phyloP scores from a whole-genome alignment of 176 grass and related monocot genomes.

The Oryza meridionalis region DNA sequence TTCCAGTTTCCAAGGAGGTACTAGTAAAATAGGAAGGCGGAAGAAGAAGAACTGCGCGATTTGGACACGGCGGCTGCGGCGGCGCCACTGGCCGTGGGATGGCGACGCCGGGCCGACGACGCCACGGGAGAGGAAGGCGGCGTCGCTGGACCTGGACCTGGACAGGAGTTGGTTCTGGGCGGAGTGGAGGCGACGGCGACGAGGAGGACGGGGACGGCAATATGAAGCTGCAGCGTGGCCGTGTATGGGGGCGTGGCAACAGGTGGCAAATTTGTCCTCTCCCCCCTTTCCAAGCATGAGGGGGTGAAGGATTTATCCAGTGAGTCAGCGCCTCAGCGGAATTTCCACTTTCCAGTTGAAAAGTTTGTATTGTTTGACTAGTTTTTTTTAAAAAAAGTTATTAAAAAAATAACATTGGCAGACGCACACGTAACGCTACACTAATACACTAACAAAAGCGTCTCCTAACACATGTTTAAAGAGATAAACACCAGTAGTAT shows the following conservation, averaged over 20 bases:
- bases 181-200: no score
- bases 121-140: background rate
- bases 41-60: background rate
- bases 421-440: no score
- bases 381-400: no score
- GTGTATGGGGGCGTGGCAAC: background rate
- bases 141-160: no score
- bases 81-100: constrained; percentile 1
- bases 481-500: no score
- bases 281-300: background rate
- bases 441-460: no score
- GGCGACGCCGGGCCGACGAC: background rate
- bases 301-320: background rate
- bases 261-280: background rate
- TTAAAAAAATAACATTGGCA: no score
- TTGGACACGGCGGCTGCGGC: background rate
- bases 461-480: no score
- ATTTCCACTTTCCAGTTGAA: background rate
- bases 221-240: background rate
- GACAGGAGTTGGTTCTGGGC: no score
- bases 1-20: background rate
- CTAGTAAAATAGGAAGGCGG: background rate
- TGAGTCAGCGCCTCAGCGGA: no score
- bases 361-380: background rate
- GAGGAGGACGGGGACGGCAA: no score